Evolutionary conservation across 2,329 filamentous ascomycete species (phyloP).

Genomic region (Neonectria neomacrospora): DNA sequence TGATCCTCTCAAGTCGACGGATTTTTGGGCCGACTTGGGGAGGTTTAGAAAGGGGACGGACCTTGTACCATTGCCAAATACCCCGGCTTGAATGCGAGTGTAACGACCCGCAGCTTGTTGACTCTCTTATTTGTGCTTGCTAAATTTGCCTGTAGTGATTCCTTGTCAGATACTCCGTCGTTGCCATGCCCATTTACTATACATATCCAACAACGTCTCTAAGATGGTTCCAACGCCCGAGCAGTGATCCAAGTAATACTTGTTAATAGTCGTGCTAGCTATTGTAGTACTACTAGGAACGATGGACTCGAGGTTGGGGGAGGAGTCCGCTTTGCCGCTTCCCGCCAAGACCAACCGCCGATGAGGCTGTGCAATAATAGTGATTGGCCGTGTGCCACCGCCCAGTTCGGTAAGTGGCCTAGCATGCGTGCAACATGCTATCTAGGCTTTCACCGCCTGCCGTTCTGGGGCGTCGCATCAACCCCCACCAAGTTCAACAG

Average conservation of each 20-base stretch:
- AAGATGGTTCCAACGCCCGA: not conserved
- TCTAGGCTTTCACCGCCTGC: slow-evolving; percentile 41
- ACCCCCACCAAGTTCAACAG: slow-evolving; percentile 42
- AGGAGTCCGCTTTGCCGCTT: slow-evolving; percentile 10
- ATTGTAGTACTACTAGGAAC: too few species aligned
- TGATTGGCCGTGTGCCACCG: slow-evolving; percentile 9
- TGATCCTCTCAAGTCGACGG: slow-evolving; percentile 13
- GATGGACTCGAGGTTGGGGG: not conserved
- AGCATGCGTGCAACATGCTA: slow-evolving; percentile 1
- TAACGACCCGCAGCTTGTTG: slow-evolving; percentile 14
- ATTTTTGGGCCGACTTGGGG: slow-evolving; percentile 10
- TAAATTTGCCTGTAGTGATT: not conserved
- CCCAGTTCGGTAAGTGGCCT: slow-evolving; percentile 5
- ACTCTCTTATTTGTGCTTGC: not conserved
- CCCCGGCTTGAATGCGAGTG: slow-evolving; percentile 29
- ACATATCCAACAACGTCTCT: not conserved
- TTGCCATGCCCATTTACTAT: not conserved
- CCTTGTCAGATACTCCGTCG: too few species aligned
- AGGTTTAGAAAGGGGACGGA: slow-evolving; percentile 27
- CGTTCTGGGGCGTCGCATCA: slow-evolving; percentile 24
- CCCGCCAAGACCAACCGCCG: slow-evolving; percentile 5
- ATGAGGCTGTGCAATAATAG: slow-evolving; percentile 13
- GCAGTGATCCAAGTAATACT: too few species aligned
- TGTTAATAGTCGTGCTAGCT: too few species aligned
- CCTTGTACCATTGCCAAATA: slow-evolving; percentile 28